Conservation (phyloP, 2,329 filamentous ascomycete genomes). For the Colletotrichum endophyticum region DNA sequence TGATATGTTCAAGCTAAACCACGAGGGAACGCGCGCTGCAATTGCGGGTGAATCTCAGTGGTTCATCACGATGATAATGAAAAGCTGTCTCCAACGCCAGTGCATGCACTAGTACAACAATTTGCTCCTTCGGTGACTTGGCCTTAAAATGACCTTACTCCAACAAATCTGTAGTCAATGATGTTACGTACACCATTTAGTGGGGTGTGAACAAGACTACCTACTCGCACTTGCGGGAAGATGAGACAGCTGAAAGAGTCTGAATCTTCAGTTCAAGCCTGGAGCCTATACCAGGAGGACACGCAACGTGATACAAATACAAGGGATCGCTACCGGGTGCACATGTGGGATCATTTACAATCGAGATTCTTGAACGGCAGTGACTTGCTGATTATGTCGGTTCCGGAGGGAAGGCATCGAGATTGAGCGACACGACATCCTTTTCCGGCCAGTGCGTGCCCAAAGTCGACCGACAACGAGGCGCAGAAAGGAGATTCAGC, state of each 20-base stretch:
- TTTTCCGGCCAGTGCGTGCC: neutral
- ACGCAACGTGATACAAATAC: neutral
- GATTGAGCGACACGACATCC: neutral
- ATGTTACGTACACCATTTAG: neutral
- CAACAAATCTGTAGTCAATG: neutral
- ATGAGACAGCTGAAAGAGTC: neutral
- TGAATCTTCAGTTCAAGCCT: neutral
- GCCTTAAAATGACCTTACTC: neutral
- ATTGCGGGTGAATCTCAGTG: neutral
- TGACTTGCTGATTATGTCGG: neutral
- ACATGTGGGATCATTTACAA: neutral
- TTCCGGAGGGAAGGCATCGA: neutral
- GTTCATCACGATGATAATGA: neutral
- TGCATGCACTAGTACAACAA: neutral
- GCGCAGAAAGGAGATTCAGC: neutral
- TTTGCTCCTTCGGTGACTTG: fast-evolving
- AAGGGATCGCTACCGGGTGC: neutral
- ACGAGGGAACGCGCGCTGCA: neutral
- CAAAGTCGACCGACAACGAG: neutral
- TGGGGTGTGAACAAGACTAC: neutral
- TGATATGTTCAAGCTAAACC: fast-evolving
- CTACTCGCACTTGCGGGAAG: neutral
- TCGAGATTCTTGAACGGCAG: neutral
- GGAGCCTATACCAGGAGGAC: neutral
- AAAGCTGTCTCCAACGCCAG: neutral